Base-by-base conservation (phyloP, 352 stramenopile species). In the Pythium utonaiense region DNA sequence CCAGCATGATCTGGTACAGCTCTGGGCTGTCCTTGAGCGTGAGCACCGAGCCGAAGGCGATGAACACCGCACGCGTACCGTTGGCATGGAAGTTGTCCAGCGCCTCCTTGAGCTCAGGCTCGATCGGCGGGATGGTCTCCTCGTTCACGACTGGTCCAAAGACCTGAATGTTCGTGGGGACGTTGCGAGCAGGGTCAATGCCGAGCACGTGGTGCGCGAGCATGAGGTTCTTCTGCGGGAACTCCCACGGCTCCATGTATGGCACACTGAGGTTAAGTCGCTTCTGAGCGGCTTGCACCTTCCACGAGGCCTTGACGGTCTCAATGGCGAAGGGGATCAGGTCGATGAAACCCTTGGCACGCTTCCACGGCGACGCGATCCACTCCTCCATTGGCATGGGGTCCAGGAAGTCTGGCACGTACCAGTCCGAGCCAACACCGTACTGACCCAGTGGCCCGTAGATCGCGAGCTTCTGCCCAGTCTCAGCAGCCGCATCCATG, bases 161-260 rank as follows among this genome's bases (percentile, higher is more conserved):
- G 3, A 68, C 61, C 9, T 63, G 47, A 38, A 68, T 68, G 54
- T 68, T 68, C 47, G 53, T 63, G 16, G 61, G 61, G 8, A 68
- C 53, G 21, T 59, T 68, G 28, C 61, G 61, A 2, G 61, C 53
- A 13, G 61, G 61, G 38, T 68, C 61, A 24, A 68, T 60, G 19
- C 61, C 61, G 14, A 68, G 49, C 48, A 68, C 48, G 54, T 68
- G 53, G 53, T 68, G 61, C 31, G 61, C 54, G 44, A 68, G 54
- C 61, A 68, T 67, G 45, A 67, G 53, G 53, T 67, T 53, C 53
- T 67, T 67, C 30, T 67, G 60, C 3, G 60, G 60, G 38, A 60
- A 67, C 45, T 67, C 60, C 60, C 60, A 67, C 25, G 60, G 60
- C 33, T 67, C 60, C 52, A 62, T 67, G 53, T 62, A 67, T 12